Evolutionary conservation across 2,329 filamentous ascomycete genomes (phyloP).

Genomic region (Cercospora janseana): DNA sequence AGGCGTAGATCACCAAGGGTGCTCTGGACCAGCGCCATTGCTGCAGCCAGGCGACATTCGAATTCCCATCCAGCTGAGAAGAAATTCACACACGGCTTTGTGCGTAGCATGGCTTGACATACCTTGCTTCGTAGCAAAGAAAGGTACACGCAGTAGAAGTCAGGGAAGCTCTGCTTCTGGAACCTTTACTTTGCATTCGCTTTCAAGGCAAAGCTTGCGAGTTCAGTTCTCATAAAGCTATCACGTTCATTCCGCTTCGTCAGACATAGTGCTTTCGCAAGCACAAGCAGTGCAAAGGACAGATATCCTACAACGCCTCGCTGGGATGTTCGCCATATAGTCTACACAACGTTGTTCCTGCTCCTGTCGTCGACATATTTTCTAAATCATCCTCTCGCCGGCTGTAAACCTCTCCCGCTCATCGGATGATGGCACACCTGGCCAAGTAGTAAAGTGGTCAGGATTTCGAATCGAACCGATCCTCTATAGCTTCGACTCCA

Average conservation of each 20-base stretch:
- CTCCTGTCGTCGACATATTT: too few relatives aligned
- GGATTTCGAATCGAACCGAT: neutral
- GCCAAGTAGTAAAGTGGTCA: neutral
- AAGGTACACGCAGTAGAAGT: neutral
- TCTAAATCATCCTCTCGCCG: neutral
- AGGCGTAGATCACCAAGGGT: too few relatives aligned
- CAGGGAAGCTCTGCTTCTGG: too few relatives aligned
- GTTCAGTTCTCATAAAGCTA: too few relatives aligned
- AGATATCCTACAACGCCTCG: conserved; percentile 14
- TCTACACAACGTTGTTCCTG: neutral
- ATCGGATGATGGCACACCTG: neutral
- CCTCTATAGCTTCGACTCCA: conserved; percentile 67
- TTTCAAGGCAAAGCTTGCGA: too few relatives aligned
- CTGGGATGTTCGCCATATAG: neutral
- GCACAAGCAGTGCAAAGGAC: neutral
- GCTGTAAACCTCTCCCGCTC: neutral
- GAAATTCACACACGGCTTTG: too few relatives aligned
- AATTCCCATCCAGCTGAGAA: too few relatives aligned
- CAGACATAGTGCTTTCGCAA: neutral
- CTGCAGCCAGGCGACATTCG: too few relatives aligned
- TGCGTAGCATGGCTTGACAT: too few relatives aligned
- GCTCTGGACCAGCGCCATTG: too few relatives aligned
- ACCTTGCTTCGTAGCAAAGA: neutral
- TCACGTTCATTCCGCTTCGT: neutral
- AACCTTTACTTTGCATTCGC: too few relatives aligned